Evolutionary conservation across 257 asterid species (phyloP), one percentile per base, ranked within the genome.

Genomic region (Nemophila menziesii): DNA sequence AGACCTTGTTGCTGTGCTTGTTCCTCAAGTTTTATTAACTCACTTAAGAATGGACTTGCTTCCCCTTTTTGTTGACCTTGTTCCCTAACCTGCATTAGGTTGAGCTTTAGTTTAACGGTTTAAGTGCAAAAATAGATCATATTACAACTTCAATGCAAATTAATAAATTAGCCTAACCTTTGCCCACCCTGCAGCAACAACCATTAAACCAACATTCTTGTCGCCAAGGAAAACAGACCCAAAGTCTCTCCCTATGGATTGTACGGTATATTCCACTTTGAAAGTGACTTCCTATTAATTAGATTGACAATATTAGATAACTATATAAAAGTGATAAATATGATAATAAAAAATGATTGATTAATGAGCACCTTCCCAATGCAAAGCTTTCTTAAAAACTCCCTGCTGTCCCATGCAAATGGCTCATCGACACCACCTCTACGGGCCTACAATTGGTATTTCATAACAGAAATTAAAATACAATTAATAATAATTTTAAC

Each of bases 361-460:
- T 40, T n/a, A 23, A 22, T 39, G 38, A 22, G 40, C 49, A 90
- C 98, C 94, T 90, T 84, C 39, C 98, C 98, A 20, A 90, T 74
- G 44, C 94, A 81, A 47, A 72, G 92, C 69, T 81, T 85, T 74
- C 98, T 68, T 49, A 90, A 70, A 67, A 53, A 85, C 49, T 90
- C 98, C 60, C 82, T 69, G 70, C 98, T 85, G 40, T 75, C 78
- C 98, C 98, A 90, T 51, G 98, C 98, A 80, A 81, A 90, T 27
- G 98, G 86, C 64, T 90, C 96, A 55, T 90, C 98, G 36, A 62
- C 15, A 3, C 92, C 82, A 49, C 94, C 93, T 62, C 98, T 68
- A 22, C 87, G 84, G 45, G 93, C 94, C 90, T 89, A 61, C 22
- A 64, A 46, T 39, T 13, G 14, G 16, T 52, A 54, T 33, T 20